Percentiles rank a stretch among this genome's conserved stretches.
phyloP scores from a whole-genome alignment of 148 eudicot genomes.

The Rhododendron williamsianum region DNA sequence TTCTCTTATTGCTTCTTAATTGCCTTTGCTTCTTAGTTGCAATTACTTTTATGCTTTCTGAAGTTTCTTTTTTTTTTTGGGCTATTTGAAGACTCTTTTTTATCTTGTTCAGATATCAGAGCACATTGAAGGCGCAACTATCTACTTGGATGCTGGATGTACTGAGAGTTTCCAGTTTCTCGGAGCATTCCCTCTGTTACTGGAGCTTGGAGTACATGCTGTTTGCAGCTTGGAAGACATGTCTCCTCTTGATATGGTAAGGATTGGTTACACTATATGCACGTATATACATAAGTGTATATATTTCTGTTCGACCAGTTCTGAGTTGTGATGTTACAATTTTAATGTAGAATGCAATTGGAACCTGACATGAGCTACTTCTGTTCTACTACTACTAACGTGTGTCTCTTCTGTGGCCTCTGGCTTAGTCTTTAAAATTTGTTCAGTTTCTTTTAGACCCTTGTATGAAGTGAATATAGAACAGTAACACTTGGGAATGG shows the following conservation, averaged over 20 bases:
- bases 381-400: not conserved
- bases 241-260: slow-evolving; percentile 72
- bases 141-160: slow-evolving; percentile 91
- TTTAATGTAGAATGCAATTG: not conserved
- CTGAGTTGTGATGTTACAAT: not conserved
- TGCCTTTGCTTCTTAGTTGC: not conserved
- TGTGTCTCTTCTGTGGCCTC: not conserved
- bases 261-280: slow-evolving; percentile 4
- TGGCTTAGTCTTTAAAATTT: not conserved
- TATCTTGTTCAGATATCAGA: slow-evolving; percentile 56
- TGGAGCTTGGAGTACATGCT: slow-evolving; percentile 77
- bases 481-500: not conserved
- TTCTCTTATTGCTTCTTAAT: not conserved
- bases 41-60: not conserved
- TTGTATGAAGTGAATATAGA: not conserved
- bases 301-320: not conserved
- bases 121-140: slow-evolving; percentile 58
- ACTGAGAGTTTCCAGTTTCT: slow-evolving; percentile 85
- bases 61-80: not conserved
- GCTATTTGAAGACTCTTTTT: not conserved
- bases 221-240: slow-evolving; percentile 91
- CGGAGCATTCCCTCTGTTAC: slow-evolving; percentile 70
- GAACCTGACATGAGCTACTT: not conserved
- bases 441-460: not conserved
- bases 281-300: not conserved